Base-by-base conservation (phyloP, 768 basidiomycete species). In the Termitomyces sp. region DNA sequence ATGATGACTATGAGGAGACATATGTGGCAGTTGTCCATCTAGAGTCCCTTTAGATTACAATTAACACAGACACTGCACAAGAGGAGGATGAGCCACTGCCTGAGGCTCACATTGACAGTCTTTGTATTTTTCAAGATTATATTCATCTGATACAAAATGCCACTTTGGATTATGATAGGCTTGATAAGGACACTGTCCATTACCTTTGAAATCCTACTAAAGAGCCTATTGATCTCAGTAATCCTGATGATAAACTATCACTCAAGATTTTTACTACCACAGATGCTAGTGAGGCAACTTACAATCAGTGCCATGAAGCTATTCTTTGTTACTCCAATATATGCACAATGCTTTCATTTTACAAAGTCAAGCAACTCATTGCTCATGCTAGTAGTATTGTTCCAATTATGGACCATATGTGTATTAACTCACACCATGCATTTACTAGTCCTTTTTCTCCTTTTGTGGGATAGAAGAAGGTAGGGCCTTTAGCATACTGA, bases 331-430 rank as follows among this genome's bases (percentile, higher is more conserved):
- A 37, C 38, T 2, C 46, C 60, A 8, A 55, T 32, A 31, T 1
- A 25, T 25, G 25, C 8, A 38, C 37, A 14, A 37, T 64, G 0
- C 64, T 65, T 14, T 29, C 56, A 5, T 65, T 65, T 38, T 32
- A 63, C 54, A 29, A 46, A 25, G 51, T 61, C 29, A 57, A 61
- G 42, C 40, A 40, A 47, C 62, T 57, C 34, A 48, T 65, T 52
- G 57, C 57, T 20, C 25, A 67, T 15, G 10, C 65, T 25, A 63
- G 55, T 50, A 63, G 63, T 29, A 54, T 68, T 31, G 45, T 64
- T 6, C 50, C 58, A 6, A 56, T 68, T 7, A n/a, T 62, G 45
- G 20, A 46, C 25, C 3, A 38, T 38, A 38, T 38, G 38, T 38
- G 38, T 5, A 38, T 38, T 12, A 38, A 38, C 14, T 12, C 34